Evolutionary conservation across 2,329 filamentous ascomycete species (phyloP).

Genomic region (Saccharata proteae): DNA sequence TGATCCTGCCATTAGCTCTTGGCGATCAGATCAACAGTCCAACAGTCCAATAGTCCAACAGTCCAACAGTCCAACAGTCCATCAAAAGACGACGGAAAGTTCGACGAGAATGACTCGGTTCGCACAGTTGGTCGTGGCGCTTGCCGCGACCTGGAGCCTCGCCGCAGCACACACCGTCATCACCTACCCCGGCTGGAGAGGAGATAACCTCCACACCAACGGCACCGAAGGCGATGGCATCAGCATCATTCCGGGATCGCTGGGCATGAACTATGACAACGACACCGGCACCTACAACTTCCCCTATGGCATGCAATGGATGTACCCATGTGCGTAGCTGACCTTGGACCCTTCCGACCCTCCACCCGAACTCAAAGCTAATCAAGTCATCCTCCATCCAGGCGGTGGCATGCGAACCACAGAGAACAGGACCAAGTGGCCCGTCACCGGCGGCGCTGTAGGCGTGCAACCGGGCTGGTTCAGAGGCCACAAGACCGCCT

Average conservation of each 20-base stretch:
- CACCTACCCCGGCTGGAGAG: slow-evolving; percentile 76
- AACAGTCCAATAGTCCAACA: too few relatives aligned
- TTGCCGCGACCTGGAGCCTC: slow-evolving; percentile 29
- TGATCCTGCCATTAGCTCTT: too few relatives aligned
- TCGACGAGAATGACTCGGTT: too few relatives aligned
- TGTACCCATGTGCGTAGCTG: slow-evolving; percentile 82
- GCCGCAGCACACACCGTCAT: slow-evolving; percentile 66
- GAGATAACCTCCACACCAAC: slow-evolving; percentile 73
- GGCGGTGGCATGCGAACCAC: slow-evolving; percentile 73
- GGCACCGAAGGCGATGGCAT: slow-evolving; percentile 37
- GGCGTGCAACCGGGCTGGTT: slow-evolving; percentile 95
- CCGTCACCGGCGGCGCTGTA: slow-evolving; percentile 73
- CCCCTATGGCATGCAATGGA: slow-evolving; percentile 90
- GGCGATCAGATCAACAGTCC: too few relatives aligned
- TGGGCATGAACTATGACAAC: slow-evolving; percentile 33
- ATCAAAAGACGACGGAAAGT: too few relatives aligned
- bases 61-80: too few relatives aligned
- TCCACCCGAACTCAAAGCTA: slow-evolving; percentile 7
- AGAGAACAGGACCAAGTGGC: slow-evolving; percentile 84
- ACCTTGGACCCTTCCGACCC: slow-evolving; percentile 1
- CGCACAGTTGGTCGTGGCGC: slow-evolving; percentile 8
- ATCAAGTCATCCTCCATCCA: slow-evolving; percentile 26
- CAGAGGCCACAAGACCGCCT: slow-evolving; percentile 68
- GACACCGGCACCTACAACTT: slow-evolving; percentile 39
- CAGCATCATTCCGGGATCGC: slow-evolving; percentile 24